Percentiles rank a stretch among this genome's conserved stretches.
phyloP scores from a whole-genome alignment of 2,329 filamentous ascomycete genomes.

The Trichoderma cornu-damae region DNA sequence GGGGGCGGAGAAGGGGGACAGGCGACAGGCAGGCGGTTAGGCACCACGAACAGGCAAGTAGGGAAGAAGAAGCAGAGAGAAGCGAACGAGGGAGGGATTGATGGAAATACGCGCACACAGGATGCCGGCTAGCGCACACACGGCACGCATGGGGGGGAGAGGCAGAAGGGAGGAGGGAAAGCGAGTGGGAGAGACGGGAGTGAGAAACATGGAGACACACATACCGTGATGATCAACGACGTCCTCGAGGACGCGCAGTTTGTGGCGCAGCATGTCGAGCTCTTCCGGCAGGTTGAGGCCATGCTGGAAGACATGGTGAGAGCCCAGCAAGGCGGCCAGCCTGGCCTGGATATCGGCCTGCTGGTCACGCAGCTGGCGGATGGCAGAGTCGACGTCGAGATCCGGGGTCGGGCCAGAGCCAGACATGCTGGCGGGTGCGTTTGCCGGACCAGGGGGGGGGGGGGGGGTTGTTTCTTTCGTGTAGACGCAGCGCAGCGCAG shows the following conservation, averaged over 20 bases:
- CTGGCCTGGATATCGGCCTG: slow-evolving; percentile 50
- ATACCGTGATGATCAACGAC: slow-evolving; percentile 47
- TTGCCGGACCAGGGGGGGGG: too few species aligned
- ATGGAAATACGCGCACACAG: slow-evolving; percentile 12
- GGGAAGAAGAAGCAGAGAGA: background rate
- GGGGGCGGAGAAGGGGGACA: background rate
- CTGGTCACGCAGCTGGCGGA: slow-evolving; percentile 44
- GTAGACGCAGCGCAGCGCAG: too few species aligned
- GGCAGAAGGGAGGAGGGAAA: background rate
- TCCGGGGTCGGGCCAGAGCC: background rate
- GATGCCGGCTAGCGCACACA: slow-evolving; percentile 2
- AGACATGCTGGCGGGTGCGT: slow-evolving; percentile 9
- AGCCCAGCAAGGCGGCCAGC: slow-evolving; percentile 44
- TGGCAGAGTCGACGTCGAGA: slow-evolving; percentile 18
- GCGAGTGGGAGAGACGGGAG: slow-evolving; percentile 12
- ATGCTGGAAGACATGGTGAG: slow-evolving; percentile 39
- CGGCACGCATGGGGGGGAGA: slow-evolving; percentile 3
- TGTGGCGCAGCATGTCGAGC: slow-evolving; percentile 52
- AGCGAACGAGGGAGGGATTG: background rate
- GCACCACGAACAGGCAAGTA: too few species aligned
- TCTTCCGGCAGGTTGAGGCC: slow-evolving; percentile 43
- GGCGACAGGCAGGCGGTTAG: background rate
- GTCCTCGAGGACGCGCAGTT: slow-evolving; percentile 45
- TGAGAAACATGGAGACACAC: slow-evolving; percentile 34
- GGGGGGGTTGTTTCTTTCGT: background rate